These are phyloP conservation scores for Metschnikowia hibisci DNA, from an alignment of 805 yeast species.

Conservation along the genomic window DNA sequence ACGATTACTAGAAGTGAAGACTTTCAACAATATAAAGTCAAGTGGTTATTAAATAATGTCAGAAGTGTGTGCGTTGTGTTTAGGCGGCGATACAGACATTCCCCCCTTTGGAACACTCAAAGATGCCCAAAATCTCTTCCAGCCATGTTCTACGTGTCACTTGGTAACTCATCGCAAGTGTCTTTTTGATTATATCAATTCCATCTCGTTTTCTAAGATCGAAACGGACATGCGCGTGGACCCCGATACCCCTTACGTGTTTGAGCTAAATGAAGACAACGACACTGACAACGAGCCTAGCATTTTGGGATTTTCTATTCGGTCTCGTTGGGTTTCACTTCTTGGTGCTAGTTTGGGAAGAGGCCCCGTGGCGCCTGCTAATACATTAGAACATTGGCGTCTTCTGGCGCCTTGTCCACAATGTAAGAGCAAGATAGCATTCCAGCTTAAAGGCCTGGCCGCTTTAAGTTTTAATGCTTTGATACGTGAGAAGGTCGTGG, in stretches of 20 bases:
- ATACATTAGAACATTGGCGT: neutral
- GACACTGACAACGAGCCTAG: slow-evolving; percentile 3
- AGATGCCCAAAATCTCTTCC: slow-evolving; percentile 35
- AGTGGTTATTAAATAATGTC: slow-evolving; percentile 1
- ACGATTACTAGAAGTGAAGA: too few relatives aligned
- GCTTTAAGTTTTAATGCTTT: slow-evolving; percentile 21
- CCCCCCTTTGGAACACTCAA: slow-evolving; percentile 36
- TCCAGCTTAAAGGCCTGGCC: slow-evolving; percentile 28
- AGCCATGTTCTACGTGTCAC: slow-evolving; percentile 38
- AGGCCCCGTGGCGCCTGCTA: neutral
- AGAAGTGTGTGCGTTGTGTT: slow-evolving; percentile 33
- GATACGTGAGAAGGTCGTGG: slow-evolving; percentile 16
- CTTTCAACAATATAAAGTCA: too few relatives aligned
- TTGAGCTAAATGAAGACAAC: neutral
- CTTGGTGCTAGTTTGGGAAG: neutral
- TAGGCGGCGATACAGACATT: slow-evolving; percentile 36
- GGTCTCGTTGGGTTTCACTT: slow-evolving; percentile 3
- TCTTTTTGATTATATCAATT: slow-evolving; percentile 39
- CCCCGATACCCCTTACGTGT: neutral
- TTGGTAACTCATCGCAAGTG: slow-evolving; percentile 37
- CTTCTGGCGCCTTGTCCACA: slow-evolving; percentile 38
- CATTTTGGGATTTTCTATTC: slow-evolving; percentile 1
- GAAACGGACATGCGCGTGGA: neutral
- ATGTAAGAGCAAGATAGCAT: slow-evolving; percentile 34
- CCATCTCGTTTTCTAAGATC: slow-evolving; percentile 24